Evolutionary conservation across 352 stramenopile genomes (phyloP).

Genomic region (Paralagenidium karlingii): DNA sequence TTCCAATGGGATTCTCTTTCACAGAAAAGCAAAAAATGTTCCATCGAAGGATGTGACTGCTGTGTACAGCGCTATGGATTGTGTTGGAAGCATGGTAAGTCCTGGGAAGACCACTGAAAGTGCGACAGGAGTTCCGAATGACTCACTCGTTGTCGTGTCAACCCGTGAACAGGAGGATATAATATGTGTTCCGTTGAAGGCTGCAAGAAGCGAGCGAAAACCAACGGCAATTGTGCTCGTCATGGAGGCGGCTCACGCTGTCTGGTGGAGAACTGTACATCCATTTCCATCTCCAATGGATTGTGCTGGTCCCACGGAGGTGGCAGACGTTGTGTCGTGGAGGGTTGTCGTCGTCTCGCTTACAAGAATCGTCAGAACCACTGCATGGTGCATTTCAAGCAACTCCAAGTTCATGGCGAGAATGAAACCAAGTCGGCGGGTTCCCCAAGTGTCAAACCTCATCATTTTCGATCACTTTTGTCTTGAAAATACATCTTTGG

Average conservation of each 20-base stretch:
- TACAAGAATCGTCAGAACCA: too few species aligned
- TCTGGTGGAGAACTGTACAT: conserved; percentile 25
- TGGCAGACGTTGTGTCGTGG: conserved; percentile 20
- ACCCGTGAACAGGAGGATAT: too few species aligned
- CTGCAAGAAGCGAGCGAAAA: conserved; percentile 25
- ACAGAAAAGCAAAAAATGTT: conserved; percentile 5
- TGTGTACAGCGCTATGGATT: conserved; percentile 2
- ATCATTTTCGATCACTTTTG: too few species aligned
- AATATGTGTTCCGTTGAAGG: conserved; percentile 33
- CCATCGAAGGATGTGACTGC: background rate
- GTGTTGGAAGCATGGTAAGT: conserved; percentile 7
- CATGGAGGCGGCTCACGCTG: conserved; percentile 24
- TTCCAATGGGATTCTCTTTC: too few species aligned
- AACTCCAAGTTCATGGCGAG: too few species aligned
- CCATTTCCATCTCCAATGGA: conserved; percentile 39
- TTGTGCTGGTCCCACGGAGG: conserved; percentile 29
- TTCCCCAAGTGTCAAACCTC: too few species aligned
- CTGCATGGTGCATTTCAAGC: too few species aligned
- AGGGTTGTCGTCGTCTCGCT: conserved; percentile 12
- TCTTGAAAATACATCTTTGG: too few species aligned
- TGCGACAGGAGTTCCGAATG: too few species aligned
- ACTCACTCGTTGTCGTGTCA: too few species aligned
- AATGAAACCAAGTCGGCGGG: too few species aligned
- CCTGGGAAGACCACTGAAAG: too few species aligned
- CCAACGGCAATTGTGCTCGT: conserved; percentile 14